phyloP scores from a whole-genome alignment of 1,139 yeast species.

The Ashbya aceris region DNA sequence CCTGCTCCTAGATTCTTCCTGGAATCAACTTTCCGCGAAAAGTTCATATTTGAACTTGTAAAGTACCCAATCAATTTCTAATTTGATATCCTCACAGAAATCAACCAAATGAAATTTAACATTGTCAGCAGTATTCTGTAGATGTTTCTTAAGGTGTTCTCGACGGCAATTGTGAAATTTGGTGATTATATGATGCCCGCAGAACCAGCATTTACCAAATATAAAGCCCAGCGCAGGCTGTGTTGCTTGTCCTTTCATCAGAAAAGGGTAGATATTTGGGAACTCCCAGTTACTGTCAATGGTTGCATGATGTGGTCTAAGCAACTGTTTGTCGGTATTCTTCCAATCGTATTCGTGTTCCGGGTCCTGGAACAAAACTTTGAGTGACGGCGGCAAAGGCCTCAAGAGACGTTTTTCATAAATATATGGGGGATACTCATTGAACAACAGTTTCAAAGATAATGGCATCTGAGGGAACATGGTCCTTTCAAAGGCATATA shows the following conservation, averaged over 20 bases:
- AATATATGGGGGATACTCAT: conserved; percentile 2
- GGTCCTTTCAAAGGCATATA: neutral
- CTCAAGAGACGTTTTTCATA: conserved; percentile 5
- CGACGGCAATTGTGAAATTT: conserved; percentile 3
- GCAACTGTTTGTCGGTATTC: neutral
- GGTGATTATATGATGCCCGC: conserved; percentile 3
- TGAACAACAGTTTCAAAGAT: neutral
- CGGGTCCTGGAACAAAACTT: conserved; percentile 3
- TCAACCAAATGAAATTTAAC: neutral
- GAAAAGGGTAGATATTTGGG: neutral
- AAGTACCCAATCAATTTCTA: conserved; percentile 2
- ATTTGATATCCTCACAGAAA: conserved; percentile 3
- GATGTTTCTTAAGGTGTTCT: conserved; percentile 1
- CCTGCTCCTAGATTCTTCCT: neutral
- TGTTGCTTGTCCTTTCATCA: neutral
- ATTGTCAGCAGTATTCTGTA: neutral
- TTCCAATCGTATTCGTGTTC: conserved; percentile 2
- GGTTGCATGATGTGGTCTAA: neutral
- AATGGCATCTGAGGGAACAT: neutral
- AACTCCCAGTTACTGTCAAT: neutral
- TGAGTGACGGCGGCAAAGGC: conserved; percentile 3
- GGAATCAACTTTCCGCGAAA: conserved; percentile 1
- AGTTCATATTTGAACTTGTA: conserved; percentile 2
- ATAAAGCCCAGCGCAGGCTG: neutral
- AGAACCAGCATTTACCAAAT: conserved; percentile 2